These are phyloP conservation scores for Castanospermum australe DNA, from an alignment of 306 rosid genomes.

Conservation along the genomic window DNA sequence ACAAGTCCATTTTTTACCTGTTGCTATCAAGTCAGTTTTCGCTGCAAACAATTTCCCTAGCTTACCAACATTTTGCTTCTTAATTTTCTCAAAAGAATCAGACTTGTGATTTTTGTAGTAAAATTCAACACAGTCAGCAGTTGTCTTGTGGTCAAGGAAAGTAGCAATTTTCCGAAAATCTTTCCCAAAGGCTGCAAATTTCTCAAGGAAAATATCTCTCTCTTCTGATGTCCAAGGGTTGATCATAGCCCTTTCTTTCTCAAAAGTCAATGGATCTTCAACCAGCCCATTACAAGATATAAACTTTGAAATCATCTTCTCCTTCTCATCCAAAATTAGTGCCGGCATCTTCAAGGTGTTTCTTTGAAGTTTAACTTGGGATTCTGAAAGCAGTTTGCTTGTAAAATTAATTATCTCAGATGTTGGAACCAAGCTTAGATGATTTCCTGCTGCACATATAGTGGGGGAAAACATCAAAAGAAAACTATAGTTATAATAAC, in stretches of 20 bases:
- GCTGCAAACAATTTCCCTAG: slow-evolving; percentile 53
- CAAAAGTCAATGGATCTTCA: slow-evolving; percentile 85
- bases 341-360: slow-evolving; percentile 85
- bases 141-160: slow-evolving; percentile 84
- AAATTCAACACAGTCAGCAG: slow-evolving; percentile 93
- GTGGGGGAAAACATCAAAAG: neutral
- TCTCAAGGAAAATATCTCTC: slow-evolving; percentile 63
- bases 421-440: slow-evolving; percentile 58
- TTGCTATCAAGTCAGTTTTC: slow-evolving; percentile 50
- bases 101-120: slow-evolving; percentile 94
- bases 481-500: neutral
- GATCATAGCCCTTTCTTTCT: slow-evolving; percentile 75
- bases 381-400: slow-evolving; percentile 65
- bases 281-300: slow-evolving; percentile 76
- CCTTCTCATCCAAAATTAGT: slow-evolving; percentile 73
- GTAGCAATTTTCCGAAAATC: slow-evolving; percentile 82
- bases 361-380: slow-evolving; percentile 56
- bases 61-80: slow-evolving; percentile 59
- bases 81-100: slow-evolving; percentile 66
- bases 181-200: slow-evolving; percentile 67
- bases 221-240: slow-evolving; percentile 90
- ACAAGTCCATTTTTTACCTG: slow-evolving; percentile 78
- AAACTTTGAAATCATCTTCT: slow-evolving; percentile 64
- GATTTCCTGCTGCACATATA: slow-evolving; percentile 60
- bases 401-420: slow-evolving; percentile 54